Evolutionary conservation across 2,329 filamentous ascomycete genomes (phyloP).

Genomic region (Fusarium chlamydosporum): DNA sequence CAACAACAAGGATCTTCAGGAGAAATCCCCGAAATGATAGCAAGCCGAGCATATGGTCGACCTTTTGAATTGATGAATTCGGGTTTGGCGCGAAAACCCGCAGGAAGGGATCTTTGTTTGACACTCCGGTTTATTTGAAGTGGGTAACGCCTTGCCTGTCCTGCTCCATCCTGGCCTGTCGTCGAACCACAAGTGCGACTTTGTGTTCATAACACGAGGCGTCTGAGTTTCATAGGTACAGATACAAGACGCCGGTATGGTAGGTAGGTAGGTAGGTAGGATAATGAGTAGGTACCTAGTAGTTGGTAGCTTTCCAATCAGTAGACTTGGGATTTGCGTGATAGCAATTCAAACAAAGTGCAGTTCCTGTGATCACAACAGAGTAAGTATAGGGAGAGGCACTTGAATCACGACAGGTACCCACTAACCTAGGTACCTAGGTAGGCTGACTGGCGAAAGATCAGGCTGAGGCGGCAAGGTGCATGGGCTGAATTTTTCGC

Average conservation of each 20-base stretch:
- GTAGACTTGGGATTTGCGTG: neutral
- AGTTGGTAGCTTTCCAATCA: constrained; percentile 8
- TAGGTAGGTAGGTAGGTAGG: neutral
- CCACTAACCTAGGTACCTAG: too few relatives aligned
- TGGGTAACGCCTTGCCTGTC: constrained; percentile 1
- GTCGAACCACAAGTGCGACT: constrained; percentile 4
- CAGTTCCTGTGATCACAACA: constrained; percentile 2
- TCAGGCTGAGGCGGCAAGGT: constrained; percentile 8
- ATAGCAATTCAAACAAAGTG: constrained; percentile 15
- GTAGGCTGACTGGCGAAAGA: neutral
- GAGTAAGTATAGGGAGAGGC: neutral
- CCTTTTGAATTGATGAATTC: neutral
- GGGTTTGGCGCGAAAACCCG: constrained; percentile 18
- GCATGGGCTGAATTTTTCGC: constrained; percentile 28
- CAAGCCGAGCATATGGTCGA: constrained; percentile 15
- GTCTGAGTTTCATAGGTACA: constrained; percentile 15
- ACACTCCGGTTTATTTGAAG: neutral
- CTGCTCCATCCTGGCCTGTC: neutral
- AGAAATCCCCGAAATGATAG: constrained; percentile 25
- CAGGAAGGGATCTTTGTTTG: constrained; percentile 17
- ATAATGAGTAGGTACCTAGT: neutral
- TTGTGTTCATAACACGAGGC: constrained; percentile 10
- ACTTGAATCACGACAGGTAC: neutral
- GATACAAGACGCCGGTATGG: constrained; percentile 15
- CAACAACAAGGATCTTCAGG: constrained; percentile 28